These are phyloP conservation scores for Camelina sativa DNA, from an alignment of 345 rosid species.

Conservation along the genomic window DNA sequence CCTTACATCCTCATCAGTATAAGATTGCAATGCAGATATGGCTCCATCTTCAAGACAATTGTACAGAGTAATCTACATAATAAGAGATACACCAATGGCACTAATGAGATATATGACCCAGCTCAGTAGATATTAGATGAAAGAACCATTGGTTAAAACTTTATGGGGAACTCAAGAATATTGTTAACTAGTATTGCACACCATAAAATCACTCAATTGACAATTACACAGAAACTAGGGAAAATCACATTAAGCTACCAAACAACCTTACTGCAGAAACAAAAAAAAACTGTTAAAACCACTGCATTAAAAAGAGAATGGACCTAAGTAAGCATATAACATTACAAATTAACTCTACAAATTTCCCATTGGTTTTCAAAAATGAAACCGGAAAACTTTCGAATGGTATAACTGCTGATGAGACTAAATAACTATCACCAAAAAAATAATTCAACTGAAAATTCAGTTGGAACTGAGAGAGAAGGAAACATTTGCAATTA, in stretches of 20 bases:
- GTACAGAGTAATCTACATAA: slow-evolving; percentile 79
- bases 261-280: slow-evolving; percentile 7
- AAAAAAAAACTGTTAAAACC: background rate
- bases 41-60: slow-evolving; percentile 95
- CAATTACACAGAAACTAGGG: background rate
- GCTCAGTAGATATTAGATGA: too few relatives aligned
- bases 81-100: background rate
- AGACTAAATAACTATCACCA: background rate
- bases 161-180: slow-evolving; percentile 6
- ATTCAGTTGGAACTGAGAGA: background rate
- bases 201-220: slow-evolving; percentile 6
- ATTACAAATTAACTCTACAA: background rate
- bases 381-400: background rate
- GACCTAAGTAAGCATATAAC: background rate
- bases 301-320: background rate
- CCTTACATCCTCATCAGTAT: slow-evolving; percentile 91
- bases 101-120: too few relatives aligned
- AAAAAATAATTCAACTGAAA: background rate
- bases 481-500: background rate
- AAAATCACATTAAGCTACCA: slow-evolving; percentile 7
- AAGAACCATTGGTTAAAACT: background rate
- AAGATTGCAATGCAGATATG: slow-evolving; percentile 79
- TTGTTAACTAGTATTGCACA: slow-evolving; percentile 11
- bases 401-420: slow-evolving; percentile 2
- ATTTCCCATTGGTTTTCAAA: background rate